Evolutionary conservation across 768 basidiomycete species (phyloP), one percentile per base, ranked within the genome.

Genomic region (Lentinula detonsa): DNA sequence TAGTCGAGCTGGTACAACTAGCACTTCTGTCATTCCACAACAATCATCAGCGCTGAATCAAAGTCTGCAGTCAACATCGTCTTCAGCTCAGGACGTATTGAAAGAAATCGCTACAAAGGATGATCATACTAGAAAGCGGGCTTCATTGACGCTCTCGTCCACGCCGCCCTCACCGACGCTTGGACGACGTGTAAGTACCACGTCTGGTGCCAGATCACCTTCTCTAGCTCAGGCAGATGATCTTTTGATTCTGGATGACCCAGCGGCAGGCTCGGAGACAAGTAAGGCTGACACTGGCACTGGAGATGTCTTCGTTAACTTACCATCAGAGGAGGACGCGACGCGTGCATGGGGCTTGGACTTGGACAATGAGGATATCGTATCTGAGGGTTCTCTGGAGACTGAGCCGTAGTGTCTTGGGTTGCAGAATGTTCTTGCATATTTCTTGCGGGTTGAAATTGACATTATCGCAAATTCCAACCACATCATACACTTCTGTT

Each of bases 21-120:
- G 33, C 35, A 40, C 62, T 23, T 28, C 48, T 62, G 7, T 21
- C n/a, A 8, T 51, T 16, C 6, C n/a, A 16, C 33, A 49, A 64
- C n/a, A 54, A 0, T 67, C 68, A 16, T 74, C 73, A 46, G 68
- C 5, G 57, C 67, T 33, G 63, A 70, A 13, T 67, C 69, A 13
- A 52, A 65, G 8, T 37, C 67, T 42, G 69, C 68, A 10, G 54
- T 69, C 59, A 66, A 42, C 68, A 48, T 18, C 40, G 61, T 74
- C 72, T 18, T 72, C 79, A 1, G 84, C 87, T 3, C 82, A 83
- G 21, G 79, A 81, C 45, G 77, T 79, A 10, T 75, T 88, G 31
- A 82, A 86, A 72, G 78, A 76, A 43, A 86, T 89, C 57, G 85
- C 73, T 33, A 71, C 74, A 9, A 78, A 73, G 63, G 81, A 83